Percentiles rank a stretch among this genome's conserved stretches.
phyloP scores from a whole-genome alignment of 208 protist species.

The Crithidia bombi region DNA sequence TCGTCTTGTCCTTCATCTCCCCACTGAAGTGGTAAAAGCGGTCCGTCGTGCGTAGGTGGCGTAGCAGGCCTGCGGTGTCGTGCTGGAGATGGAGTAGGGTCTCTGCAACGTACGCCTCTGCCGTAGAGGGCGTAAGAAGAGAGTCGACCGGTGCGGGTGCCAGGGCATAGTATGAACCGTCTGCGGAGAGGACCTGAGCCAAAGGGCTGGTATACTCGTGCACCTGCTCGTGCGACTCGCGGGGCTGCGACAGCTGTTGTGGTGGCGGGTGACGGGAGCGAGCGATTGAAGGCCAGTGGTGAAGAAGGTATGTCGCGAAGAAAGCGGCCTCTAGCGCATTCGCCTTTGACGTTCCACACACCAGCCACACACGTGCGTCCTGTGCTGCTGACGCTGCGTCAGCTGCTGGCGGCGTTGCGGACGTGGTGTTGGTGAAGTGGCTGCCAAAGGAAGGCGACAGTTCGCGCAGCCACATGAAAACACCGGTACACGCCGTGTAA shows the following conservation, averaged over 20 bases:
- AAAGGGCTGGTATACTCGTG: neutral
- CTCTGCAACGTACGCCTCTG: conserved; percentile 56
- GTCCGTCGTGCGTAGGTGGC: conserved; percentile 46
- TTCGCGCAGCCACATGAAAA: conserved; percentile 44
- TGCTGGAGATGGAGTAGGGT: conserved; percentile 65
- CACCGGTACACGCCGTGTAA: conserved; percentile 28
- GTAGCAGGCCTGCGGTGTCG: conserved; percentile 76
- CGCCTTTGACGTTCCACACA: conserved; percentile 57
- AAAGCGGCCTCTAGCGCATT: conserved; percentile 71
- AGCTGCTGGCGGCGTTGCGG: neutral
- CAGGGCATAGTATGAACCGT: neutral
- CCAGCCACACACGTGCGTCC: conserved; percentile 13
- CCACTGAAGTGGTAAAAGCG: conserved; percentile 63
- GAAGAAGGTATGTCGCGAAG: conserved; percentile 52
- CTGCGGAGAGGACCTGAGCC: neutral
- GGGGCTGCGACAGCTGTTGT: neutral
- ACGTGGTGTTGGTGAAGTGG: neutral
- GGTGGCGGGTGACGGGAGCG: neutral
- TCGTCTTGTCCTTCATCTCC: conserved; percentile 22
- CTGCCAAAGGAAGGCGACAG: conserved; percentile 15
- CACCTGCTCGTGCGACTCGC: neutral
- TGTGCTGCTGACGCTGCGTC: neutral
- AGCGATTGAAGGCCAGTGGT: conserved; percentile 16
- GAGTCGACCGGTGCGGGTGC: neutral
- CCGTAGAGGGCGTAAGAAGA: conserved; percentile 14